Percentiles rank a stretch among this genome's conserved stretches.
phyloP scores from a whole-genome alignment of 768 basidiomycete species.

The Hirschioporus abietinus region DNA sequence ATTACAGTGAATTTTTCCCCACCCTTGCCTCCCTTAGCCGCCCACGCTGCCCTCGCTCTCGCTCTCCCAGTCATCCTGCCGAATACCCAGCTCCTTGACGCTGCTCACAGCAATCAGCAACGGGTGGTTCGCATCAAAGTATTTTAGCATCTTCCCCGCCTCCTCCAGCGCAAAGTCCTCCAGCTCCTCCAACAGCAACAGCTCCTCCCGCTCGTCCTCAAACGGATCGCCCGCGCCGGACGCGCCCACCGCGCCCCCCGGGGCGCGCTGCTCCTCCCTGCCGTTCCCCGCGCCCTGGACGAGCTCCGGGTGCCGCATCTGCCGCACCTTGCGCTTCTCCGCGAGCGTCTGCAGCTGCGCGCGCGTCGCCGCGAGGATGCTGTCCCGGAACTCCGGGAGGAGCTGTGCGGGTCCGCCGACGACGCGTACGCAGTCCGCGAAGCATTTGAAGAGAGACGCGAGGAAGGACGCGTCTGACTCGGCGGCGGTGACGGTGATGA shows the following conservation, averaged over 20 bases:
- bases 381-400: slow-evolving; percentile 45
- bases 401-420: slow-evolving; percentile 51
- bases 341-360: slow-evolving; percentile 65
- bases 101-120: slow-evolving; percentile 65
- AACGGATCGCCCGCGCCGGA: slow-evolving; percentile 21
- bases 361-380: slow-evolving; percentile 64
- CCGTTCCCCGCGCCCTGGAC: neutral
- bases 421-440: slow-evolving; percentile 55
- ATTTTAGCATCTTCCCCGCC: slow-evolving; percentile 57
- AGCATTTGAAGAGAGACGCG: slow-evolving; percentile 67
- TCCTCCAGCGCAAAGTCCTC: slow-evolving; percentile 80
- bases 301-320: slow-evolving; percentile 25
- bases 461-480: slow-evolving; percentile 77
- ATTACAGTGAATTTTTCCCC: too few relatives aligned
- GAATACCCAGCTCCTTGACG: slow-evolving; percentile 62
- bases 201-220: slow-evolving; percentile 60
- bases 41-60: slow-evolving; percentile 14
- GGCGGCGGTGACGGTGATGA: slow-evolving; percentile 55
- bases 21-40: too few relatives aligned
- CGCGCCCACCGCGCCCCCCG: slow-evolving; percentile 12
- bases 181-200: slow-evolving; percentile 72
- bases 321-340: slow-evolving; percentile 56
- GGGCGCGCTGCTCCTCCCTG: too few relatives aligned
- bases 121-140: slow-evolving; percentile 56
- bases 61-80: slow-evolving; percentile 27